Conservation (phyloP, 106 monocot genomes). For the Dioscorea alata region DNA sequence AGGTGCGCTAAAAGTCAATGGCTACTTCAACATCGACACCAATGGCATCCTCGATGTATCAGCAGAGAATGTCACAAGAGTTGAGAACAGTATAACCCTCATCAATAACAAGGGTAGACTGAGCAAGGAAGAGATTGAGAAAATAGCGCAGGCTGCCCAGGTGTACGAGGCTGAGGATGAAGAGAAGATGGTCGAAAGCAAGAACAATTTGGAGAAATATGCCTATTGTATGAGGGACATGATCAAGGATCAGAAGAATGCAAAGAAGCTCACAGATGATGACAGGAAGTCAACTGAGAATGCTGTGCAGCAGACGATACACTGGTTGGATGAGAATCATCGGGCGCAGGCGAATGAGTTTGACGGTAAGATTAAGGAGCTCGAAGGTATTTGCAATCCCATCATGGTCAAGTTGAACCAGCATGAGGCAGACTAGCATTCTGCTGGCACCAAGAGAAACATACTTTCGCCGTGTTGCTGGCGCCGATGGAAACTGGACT, state of each 20-base stretch:
- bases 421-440: constrained; percentile 3
- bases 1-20: constrained; percentile 50
- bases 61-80: constrained; percentile 46
- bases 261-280: constrained; percentile 17
- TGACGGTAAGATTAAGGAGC: constrained; percentile 51
- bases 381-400: constrained; percentile 46
- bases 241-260: constrained; percentile 48
- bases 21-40: constrained; percentile 56
- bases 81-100: constrained; percentile 62
- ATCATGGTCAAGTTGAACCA: constrained; percentile 41
- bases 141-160: constrained; percentile 37
- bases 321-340: constrained; percentile 46
- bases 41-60: constrained; percentile 60
- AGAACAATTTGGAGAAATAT: constrained; percentile 58
- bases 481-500: too few species aligned
- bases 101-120: constrained; percentile 34
- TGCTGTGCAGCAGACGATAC: constrained; percentile 24
- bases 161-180: constrained; percentile 47
- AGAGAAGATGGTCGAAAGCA: constrained; percentile 54
- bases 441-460: constrained; percentile 24
- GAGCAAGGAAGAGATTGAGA: constrained; percentile 50
- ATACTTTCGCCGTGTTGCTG: constrained; percentile 16
- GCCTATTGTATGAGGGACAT: constrained; percentile 58
- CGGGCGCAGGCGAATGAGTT: constrained; percentile 42
- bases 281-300: constrained; percentile 63